Percentiles rank a stretch among this genome's conserved stretches.
Evolutionary conservation across 2,329 filamentous ascomycete genomes (phyloP).

Genomic region (Elsinoe necatrix): DNA sequence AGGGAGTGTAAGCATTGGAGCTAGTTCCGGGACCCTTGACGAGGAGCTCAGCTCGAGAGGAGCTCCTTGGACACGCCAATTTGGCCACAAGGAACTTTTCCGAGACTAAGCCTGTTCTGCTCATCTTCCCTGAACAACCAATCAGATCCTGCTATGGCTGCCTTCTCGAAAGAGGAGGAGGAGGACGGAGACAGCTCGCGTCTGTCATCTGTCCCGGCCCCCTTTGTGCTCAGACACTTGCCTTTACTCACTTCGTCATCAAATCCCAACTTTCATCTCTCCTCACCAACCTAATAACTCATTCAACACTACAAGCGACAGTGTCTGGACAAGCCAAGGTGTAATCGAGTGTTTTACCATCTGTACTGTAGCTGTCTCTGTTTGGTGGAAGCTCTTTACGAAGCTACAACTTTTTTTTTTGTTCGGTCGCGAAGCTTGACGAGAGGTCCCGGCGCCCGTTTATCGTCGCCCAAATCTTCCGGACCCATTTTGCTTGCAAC

Average conservation of each 20-base stretch:
- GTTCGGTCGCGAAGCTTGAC: slow-evolving; percentile 10
- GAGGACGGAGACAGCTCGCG: neutral
- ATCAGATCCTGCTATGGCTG: neutral
- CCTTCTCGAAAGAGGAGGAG: neutral
- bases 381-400: neutral
- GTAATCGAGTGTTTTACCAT: neutral
- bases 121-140: neutral
- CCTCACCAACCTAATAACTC: neutral
- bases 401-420: slow-evolving; percentile 12
- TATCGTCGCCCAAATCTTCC: slow-evolving; percentile 16
- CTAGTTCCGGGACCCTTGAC: neutral
- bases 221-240: slow-evolving; percentile 6
- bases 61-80: neutral
- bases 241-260: slow-evolving; percentile 1
- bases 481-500: neutral
- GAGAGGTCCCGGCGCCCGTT: slow-evolving; percentile 10
- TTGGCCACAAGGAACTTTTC: neutral
- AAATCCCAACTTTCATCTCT: slow-evolving; percentile 6
- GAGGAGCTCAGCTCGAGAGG: neutral
- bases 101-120: neutral
- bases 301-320: neutral
- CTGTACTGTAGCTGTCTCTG: neutral
- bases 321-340: neutral
- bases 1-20: neutral
- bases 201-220: neutral